Conservation (phyloP, 2,329 filamentous ascomycete species). For the Gremmenia infestans region DNA sequence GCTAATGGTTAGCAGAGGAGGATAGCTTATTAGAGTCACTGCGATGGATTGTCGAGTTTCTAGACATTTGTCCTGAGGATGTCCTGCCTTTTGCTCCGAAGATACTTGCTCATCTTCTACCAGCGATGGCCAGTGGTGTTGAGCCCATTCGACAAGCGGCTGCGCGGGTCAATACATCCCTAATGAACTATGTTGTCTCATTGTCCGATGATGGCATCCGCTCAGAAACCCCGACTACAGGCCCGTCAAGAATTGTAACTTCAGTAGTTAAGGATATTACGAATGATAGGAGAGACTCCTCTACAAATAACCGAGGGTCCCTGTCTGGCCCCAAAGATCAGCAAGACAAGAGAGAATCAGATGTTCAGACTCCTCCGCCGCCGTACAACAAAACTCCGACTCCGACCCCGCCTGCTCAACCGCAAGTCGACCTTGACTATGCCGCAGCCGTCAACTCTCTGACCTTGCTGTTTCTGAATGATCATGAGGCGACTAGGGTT, state of each 20-base stretch:
- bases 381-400: slow-evolving; percentile 25
- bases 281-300: slow-evolving; percentile 29
- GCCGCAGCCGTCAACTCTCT: slow-evolving; percentile 89
- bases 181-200: slow-evolving; percentile 93
- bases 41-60: slow-evolving; percentile 92
- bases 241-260: slow-evolving; percentile 38
- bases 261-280: slow-evolving; percentile 33
- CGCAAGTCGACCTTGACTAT: slow-evolving; percentile 80
- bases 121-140: slow-evolving; percentile 87
- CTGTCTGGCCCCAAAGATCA: slow-evolving; percentile 41
- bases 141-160: slow-evolving; percentile 87
- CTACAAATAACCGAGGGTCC: slow-evolving; percentile 31
- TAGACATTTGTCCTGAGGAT: slow-evolving; percentile 96
- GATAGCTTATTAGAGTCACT: slow-evolving; percentile 87
- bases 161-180: slow-evolving; percentile 78
- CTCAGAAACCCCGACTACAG: slow-evolving; percentile 36
- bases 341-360: slow-evolving; percentile 46
- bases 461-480: slow-evolving; percentile 89
- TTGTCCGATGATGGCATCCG: slow-evolving; percentile 62
- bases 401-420: slow-evolving; percentile 40
- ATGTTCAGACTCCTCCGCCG: slow-evolving; percentile 45
- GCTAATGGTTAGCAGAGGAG: slow-evolving; percentile 56
- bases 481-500: slow-evolving; percentile 92
- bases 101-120: slow-evolving; percentile 84
- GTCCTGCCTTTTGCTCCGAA: slow-evolving; percentile 92